phyloP scores from a whole-genome alignment of 2,329 filamentous ascomycete species.

The Ceratocystis lukuohia region DNA sequence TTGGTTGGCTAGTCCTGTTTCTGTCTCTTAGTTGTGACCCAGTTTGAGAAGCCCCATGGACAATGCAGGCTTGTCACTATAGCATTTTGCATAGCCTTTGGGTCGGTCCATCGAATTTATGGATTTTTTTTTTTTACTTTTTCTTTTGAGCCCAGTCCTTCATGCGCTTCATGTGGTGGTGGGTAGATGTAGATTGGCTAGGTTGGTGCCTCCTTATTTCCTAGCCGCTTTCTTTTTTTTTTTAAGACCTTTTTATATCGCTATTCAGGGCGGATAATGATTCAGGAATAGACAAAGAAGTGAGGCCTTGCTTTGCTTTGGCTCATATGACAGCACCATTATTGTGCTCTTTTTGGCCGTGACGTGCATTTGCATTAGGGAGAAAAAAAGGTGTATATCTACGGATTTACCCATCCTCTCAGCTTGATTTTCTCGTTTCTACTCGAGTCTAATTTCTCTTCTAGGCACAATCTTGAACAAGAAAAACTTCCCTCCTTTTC shows the following conservation, averaged over 20 bases:
- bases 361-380: conserved; percentile 5
- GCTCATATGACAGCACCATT: conserved; percentile 4
- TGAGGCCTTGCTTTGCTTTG: not conserved
- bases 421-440: not conserved
- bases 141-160: not conserved
- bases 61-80: not conserved
- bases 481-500: not conserved
- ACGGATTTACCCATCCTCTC: conserved; percentile 6
- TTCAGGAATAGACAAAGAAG: not conserved
- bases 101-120: not conserved
- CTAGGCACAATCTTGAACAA: not conserved
- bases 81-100: conserved; percentile 1
- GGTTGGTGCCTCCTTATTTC: not conserved
- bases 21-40: not conserved
- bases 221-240: not conserved
- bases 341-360: conserved; percentile 5
- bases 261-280: not conserved
- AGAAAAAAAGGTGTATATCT: conserved; percentile 1
- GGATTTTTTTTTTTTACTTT: not conserved
- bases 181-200: not conserved
- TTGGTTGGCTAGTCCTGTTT: not conserved
- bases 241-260: not conserved
- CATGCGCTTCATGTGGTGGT: not conserved
- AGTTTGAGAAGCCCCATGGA: not conserved
- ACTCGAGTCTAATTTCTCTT: not conserved